Percentiles rank a stretch among this genome's conserved stretches.
phyloP scores from a whole-genome alignment of 202 grass and related monocot genomes.

The Miscanthus sacchariflorus region DNA sequence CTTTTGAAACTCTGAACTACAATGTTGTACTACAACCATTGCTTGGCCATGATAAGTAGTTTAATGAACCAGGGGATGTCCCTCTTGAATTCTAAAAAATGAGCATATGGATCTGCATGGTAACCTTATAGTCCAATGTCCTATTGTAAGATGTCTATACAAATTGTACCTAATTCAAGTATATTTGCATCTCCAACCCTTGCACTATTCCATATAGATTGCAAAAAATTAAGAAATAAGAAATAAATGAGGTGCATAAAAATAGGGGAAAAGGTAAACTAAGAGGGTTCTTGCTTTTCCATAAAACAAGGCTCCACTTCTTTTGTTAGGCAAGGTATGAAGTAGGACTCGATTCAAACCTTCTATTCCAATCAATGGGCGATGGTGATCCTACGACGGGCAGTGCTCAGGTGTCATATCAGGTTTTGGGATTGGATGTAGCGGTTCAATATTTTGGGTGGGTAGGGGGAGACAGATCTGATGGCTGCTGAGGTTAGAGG shows the following conservation, averaged over 20 bases:
- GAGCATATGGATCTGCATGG: not conserved
- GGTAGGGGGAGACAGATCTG: not conserved
- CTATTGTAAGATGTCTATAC: not conserved
- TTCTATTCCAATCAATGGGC: not conserved
- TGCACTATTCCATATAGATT: not conserved
- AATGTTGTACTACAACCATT: not conserved
- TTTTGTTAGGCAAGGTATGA: not conserved
- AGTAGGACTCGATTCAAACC: not conserved
- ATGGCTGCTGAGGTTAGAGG: not conserved
- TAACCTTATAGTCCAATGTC: not conserved
- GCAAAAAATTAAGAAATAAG: not conserved
- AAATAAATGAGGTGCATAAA: not conserved
- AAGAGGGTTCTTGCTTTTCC: not conserved
- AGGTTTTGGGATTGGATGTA: not conserved
- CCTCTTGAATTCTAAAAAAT: not conserved
- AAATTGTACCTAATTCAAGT: not conserved
- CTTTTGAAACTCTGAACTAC: not conserved
- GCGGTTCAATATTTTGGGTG: not conserved
- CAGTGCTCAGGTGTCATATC: not conserved
- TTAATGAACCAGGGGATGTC: not conserved
- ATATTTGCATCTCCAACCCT: not conserved
- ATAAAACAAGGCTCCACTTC: not conserved
- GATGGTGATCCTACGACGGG: not conserved
- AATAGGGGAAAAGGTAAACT: not conserved
- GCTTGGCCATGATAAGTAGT: not conserved